Percentiles rank a stretch among this genome's conserved stretches.
Conservation (phyloP, 805 yeast genomes). For the Metschnikowia arizonensis region DNA sequence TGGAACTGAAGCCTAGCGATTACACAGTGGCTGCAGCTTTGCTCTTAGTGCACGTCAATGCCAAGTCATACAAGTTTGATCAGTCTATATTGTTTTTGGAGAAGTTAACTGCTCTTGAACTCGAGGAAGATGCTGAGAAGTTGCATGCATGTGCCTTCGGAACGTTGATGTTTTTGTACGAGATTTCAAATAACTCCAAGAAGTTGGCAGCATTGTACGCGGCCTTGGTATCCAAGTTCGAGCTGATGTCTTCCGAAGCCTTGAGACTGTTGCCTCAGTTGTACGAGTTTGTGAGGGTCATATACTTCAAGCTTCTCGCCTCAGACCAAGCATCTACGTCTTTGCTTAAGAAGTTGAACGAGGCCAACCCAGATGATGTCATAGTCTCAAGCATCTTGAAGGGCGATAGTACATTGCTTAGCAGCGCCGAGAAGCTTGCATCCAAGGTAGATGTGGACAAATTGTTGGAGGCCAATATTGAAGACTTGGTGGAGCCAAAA, state of each 20-base stretch:
- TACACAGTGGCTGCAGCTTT: slow-evolving; percentile 26
- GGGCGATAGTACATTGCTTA: slow-evolving; percentile 19
- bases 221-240: slow-evolving; percentile 7
- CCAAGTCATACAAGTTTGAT: slow-evolving; percentile 20
- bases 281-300: slow-evolving; percentile 26
- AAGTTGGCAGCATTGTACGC: slow-evolving; percentile 4
- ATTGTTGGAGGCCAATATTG: slow-evolving; percentile 29
- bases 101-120: slow-evolving; percentile 9
- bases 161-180: slow-evolving; percentile 12
- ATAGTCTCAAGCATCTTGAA: slow-evolving; percentile 23
- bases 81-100: slow-evolving; percentile 21
- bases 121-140: slow-evolving; percentile 1
- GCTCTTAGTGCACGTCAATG: slow-evolving; percentile 27
- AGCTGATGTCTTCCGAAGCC: slow-evolving; percentile 5
- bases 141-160: slow-evolving; percentile 13
- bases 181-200: background rate
- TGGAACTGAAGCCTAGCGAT: slow-evolving; percentile 9
- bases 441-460: slow-evolving; percentile 25
- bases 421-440: slow-evolving; percentile 18
- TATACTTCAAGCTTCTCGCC: slow-evolving; percentile 30
- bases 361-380: slow-evolving; percentile 22
- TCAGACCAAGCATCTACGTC: slow-evolving; percentile 14
- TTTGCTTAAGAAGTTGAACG: slow-evolving; percentile 22
- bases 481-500: slow-evolving; percentile 17
- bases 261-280: slow-evolving; percentile 15